Evolutionary conservation across 2,329 filamentous ascomycete species (phyloP).

Genomic region (Didymella sp.): DNA sequence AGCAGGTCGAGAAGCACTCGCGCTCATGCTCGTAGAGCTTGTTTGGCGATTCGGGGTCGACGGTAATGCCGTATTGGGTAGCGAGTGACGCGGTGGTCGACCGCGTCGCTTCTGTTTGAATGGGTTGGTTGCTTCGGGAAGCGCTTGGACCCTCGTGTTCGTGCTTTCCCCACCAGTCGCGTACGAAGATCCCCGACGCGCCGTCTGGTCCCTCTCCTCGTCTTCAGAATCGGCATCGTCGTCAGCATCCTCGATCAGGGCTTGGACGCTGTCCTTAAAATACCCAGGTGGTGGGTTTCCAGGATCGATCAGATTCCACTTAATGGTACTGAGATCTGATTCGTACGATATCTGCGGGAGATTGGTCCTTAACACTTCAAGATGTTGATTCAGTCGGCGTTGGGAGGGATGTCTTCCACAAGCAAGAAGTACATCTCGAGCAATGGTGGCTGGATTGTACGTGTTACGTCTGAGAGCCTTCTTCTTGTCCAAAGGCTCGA

Average conservation of each 20-base stretch:
- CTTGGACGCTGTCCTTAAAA: constrained; percentile 36
- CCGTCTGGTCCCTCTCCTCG: constrained; percentile 6
- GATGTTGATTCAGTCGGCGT: constrained; percentile 65
- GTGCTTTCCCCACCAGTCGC: constrained; percentile 31
- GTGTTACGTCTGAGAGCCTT: constrained; percentile 57
- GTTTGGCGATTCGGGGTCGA: constrained; percentile 26
- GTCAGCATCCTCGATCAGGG: constrained; percentile 43
- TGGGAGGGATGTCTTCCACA: constrained; percentile 67
- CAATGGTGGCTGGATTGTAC: constrained; percentile 69
- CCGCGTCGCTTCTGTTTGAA: constrained; percentile 45
- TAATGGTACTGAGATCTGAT: constrained; percentile 64
- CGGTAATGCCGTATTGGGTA: constrained; percentile 28
- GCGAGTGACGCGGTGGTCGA: constrained; percentile 46
- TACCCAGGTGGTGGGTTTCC: constrained; percentile 54
- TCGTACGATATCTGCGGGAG: constrained; percentile 54
- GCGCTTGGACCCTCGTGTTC: constrained; percentile 36
- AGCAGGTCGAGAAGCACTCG: constrained; percentile 31
- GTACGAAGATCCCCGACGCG: constrained; percentile 26
- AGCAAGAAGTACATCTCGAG: constrained; percentile 67
- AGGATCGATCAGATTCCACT: constrained; percentile 68
- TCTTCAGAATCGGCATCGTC: constrained; percentile 48
- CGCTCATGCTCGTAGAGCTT: constrained; percentile 32
- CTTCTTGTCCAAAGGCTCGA: constrained; percentile 56
- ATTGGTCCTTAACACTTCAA: constrained; percentile 56
- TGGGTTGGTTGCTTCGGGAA: constrained; percentile 41